Evolutionary conservation across 2,329 filamentous ascomycete species (phyloP), one percentile per base, ranked within the genome.

Genomic region (Phaeosphaeria sp.): DNA sequence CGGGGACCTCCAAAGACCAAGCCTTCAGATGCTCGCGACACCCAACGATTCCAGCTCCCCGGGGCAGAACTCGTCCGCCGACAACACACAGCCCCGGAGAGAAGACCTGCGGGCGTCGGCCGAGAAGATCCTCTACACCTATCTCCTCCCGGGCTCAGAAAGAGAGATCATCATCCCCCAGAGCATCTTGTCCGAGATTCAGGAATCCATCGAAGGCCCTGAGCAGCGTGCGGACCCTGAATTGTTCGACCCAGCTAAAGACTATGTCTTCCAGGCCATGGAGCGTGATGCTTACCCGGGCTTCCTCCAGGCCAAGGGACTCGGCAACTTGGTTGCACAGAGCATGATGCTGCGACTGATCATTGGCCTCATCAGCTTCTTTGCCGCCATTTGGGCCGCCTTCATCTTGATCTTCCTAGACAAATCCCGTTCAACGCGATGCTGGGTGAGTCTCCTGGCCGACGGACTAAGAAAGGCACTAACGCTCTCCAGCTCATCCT

Each of bases 231-330:
- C 98, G 71, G 95, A 99, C 74, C 95, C 95, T 0, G 95, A 99
- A 77, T 90, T 99, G 13, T 99, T 99, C 71, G 95, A 98, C 75
- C 89, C 92, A 20, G 95, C 95, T 54, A 99, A 99, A 82, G 95
- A 99, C 80, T 99, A 98, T 76, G 95, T 98, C 62, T 99, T 98
- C 78, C 96, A 99, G 79, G 96, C 96, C 33, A 99, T 99, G 95
- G 96, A 99, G 80, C 88, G 96, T 55, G 95, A 99, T 80, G 95
- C 96, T n/a, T 99, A 97, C 75, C 95, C 96, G 0, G 94, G 94
- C 0, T 99, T 99, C 79, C 84, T 99, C 58, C 87, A 94, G 73
- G 92, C 92, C 80, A 98, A 98, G 80, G 95, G 95, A 2, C 84
- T 99, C 22, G 96, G 96, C 59, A 99, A 99, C 72, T 85, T 99